These are phyloP conservation scores for Yarrowia sp. DNA, from an alignment of 805 yeast species.

Conservation along the genomic window DNA sequence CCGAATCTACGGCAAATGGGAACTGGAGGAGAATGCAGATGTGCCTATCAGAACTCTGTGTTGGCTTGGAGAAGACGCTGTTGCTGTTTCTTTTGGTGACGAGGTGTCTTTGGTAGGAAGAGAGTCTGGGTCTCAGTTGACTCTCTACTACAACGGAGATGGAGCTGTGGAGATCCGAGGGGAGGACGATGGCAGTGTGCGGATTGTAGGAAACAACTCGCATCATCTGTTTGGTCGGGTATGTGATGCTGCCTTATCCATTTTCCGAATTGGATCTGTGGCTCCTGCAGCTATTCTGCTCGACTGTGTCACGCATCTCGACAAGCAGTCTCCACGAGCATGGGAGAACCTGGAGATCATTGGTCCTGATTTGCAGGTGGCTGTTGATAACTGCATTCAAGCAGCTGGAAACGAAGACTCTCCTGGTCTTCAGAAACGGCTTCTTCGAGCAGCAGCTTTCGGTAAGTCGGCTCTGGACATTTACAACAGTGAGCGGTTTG, in stretches of 20 bases:
- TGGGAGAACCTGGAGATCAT: slow-evolving; percentile 67
- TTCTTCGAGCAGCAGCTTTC: slow-evolving; percentile 77
- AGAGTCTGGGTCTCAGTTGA: slow-evolving; percentile 45
- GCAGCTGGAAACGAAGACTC: slow-evolving; percentile 80
- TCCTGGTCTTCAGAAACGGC: slow-evolving; percentile 72
- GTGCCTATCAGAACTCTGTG: slow-evolving; percentile 29
- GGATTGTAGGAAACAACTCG: slow-evolving; percentile 56
- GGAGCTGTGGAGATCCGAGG: slow-evolving; percentile 45
- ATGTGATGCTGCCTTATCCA: slow-evolving; percentile 51
- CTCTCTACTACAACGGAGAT: slow-evolving; percentile 38
- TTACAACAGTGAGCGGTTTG: slow-evolving; percentile 60
- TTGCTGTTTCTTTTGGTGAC: slow-evolving; percentile 57
- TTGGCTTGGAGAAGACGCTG: slow-evolving; percentile 89
- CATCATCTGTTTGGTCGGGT: slow-evolving; percentile 68
- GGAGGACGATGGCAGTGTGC: slow-evolving; percentile 63
- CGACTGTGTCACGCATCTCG: slow-evolving; percentile 70
- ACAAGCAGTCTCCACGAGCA: slow-evolving; percentile 71
- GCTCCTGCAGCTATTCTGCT: slow-evolving; percentile 77
- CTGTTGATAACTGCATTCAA: slow-evolving; percentile 66
- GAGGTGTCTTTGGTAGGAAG: slow-evolving; percentile 74
- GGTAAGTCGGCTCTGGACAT: slow-evolving; percentile 66
- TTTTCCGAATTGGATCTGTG: slow-evolving; percentile 80
- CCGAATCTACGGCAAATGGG: slow-evolving; percentile 9
- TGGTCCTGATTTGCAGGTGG: slow-evolving; percentile 50
- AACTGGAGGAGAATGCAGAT: slow-evolving; percentile 1